Evolutionary conservation across 768 basidiomycete species (phyloP), one percentile per base, ranked within the genome.

Genomic region (Phylloporus scabripes): DNA sequence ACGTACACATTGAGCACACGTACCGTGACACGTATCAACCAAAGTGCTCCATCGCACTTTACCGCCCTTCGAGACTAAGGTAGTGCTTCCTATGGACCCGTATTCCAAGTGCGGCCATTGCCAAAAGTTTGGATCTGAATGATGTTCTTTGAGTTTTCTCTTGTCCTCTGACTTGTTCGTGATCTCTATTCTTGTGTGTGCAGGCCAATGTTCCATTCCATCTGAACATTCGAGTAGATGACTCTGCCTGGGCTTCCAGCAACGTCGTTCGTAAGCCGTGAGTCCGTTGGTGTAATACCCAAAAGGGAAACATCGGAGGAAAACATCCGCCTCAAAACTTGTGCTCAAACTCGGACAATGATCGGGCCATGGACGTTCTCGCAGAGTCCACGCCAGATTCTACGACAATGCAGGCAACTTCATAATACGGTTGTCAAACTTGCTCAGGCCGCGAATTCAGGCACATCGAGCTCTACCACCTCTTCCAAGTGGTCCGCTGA

Each of bases 181-280:
- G 36, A 33, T 39, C 31, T 48, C 52, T 50, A 52, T 36, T 36
- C 32, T 55, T 59, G 74, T 67, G 72, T 78, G 73, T 61, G 73
- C 67, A 33, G 84, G 85, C 85, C 85, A 87, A 66, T 72, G 74
- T 66, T 82, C 81, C 85, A 88, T 87, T 81, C 82, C 83, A 86
- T 82, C 73, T 68, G 70, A 68, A 40, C 41, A 43, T 37, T 48
- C 50, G 32, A 48, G n/a, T n/a, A n/a, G 41, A 12, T 23, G 21
- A 23, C 21, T 48, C n/a, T n/a, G n/a, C n/a, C n/a, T n/a, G n/a
- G n/a, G n/a, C n/a, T n/a, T n/a, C n/a, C n/a, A n/a, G n/a, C n/a
- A n/a, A n/a, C n/a, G n/a, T n/a, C n/a, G n/a, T n/a, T n/a, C n/a
- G n/a, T n/a, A n/a, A n/a, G n/a, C n/a, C n/a, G n/a, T n/a, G n/a